These are phyloP conservation scores for Aureobasidium uvarum DNA, from an alignment of 2,329 filamentous ascomycete species.

Conservation along the genomic window DNA sequence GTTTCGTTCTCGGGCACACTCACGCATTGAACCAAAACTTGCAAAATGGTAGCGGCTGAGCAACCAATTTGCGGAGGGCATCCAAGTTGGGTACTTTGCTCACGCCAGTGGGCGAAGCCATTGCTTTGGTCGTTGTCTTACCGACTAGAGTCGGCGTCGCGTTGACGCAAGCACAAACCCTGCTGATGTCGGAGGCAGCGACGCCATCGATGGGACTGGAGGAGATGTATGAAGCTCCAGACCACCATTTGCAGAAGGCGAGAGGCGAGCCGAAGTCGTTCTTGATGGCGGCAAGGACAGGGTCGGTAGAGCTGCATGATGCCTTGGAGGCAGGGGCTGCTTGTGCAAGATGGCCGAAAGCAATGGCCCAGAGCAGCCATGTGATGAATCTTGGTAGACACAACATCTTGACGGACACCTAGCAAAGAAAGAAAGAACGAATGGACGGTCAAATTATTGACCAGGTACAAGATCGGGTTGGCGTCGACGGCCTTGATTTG, in stretches of 20 bases:
- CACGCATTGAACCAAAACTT: constrained; percentile 16
- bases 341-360: not conserved
- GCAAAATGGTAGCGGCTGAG: constrained; percentile 25
- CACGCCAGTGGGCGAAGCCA: constrained; percentile 9
- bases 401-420: not conserved
- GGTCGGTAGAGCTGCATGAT: constrained; percentile 1
- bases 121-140: constrained; percentile 4
- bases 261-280: constrained; percentile 12
- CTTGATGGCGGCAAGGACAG: not conserved
- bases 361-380: constrained; percentile 1
- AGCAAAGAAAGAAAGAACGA: not conserved
- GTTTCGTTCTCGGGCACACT: not conserved
- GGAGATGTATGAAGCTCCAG: not conserved
- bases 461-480: not conserved
- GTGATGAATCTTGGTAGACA: not conserved
- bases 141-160: constrained; percentile 2
- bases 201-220: constrained; percentile 18
- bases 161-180: constrained; percentile 18
- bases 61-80: constrained; percentile 14
- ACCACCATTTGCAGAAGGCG: constrained; percentile 22
- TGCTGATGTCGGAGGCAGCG: not conserved
- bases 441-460: not conserved
- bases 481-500: not conserved
- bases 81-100: constrained; percentile 11
- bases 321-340: not conserved